These are phyloP conservation scores for Tetrahymena elliotti DNA, from an alignment of 73 alveolate genomes.

Conservation along the genomic window DNA sequence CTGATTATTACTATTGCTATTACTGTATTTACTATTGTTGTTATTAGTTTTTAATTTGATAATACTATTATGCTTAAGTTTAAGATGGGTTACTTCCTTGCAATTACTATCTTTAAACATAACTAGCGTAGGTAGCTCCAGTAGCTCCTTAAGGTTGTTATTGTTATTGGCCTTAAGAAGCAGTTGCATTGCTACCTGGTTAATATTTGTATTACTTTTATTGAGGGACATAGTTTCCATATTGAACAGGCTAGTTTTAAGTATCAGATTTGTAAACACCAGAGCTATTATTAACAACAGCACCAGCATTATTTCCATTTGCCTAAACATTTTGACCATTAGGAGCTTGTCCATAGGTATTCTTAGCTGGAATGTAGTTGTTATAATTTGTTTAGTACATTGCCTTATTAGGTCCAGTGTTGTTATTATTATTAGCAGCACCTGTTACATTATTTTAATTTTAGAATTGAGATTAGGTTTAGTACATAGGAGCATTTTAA, in stretches of 20 bases:
- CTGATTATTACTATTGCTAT: neutral
- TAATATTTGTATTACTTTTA: neutral
- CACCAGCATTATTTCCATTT: neutral
- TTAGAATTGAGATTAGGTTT: neutral
- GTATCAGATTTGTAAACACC: neutral
- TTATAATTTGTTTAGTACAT: neutral
- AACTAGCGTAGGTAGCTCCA: neutral
- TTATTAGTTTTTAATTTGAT: neutral
- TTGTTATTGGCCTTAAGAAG: neutral
- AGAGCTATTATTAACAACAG: neutral
- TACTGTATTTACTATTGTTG: neutral
- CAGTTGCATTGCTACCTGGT: neutral
- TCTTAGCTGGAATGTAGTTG: neutral
- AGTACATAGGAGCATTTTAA: neutral
- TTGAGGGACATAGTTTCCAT: neutral
- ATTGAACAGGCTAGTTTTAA: neutral
- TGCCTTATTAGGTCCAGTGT: neutral
- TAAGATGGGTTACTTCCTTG: neutral
- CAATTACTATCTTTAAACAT: neutral
- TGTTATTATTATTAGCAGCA: neutral
- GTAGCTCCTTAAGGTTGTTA: neutral
- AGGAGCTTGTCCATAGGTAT: neutral
- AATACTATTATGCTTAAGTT: neutral
- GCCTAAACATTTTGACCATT: neutral
- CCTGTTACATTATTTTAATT: neutral